These are phyloP conservation scores for Ogataea sp. DNA, from an alignment of 805 yeast genomes.

Conservation along the genomic window DNA sequence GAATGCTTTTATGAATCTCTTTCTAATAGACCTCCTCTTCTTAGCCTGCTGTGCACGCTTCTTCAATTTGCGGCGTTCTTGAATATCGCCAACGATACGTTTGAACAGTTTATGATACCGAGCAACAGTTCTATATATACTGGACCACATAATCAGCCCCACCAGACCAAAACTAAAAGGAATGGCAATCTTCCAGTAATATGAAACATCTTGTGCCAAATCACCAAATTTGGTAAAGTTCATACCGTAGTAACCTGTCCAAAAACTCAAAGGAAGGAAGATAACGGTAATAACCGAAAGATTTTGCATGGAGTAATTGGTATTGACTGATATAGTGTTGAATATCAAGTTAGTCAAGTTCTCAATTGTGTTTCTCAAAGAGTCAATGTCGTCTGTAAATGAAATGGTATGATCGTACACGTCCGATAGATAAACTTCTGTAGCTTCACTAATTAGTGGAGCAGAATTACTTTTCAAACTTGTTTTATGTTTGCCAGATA, in stretches of 20 bases:
- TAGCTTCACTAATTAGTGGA: constrained; percentile 30
- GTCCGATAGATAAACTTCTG: constrained; percentile 43
- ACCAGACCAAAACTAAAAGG: constrained; percentile 31
- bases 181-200: constrained; percentile 40
- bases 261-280: constrained; percentile 49
- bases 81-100: not conserved
- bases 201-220: constrained; percentile 28
- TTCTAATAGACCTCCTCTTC: not conserved
- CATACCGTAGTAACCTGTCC: constrained; percentile 59
- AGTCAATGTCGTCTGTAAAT: constrained; percentile 44
- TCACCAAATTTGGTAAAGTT: constrained; percentile 37
- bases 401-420: constrained; percentile 47
- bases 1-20: not conserved
- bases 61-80: not conserved
- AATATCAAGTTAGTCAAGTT: constrained; percentile 44
- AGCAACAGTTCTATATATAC: not conserved
- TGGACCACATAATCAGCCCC: constrained; percentile 26
- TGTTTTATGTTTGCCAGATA: too few species aligned
- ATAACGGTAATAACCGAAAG: constrained; percentile 50
- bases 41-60: not conserved
- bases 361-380: constrained; percentile 44
- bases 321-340: constrained; percentile 49
- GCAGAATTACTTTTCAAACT: too few species aligned
- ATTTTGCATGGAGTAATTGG: constrained; percentile 46
- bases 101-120: not conserved